These are phyloP conservation scores for Cladorrhinum sp. DNA, from an alignment of 2,329 filamentous ascomycete genomes.

Conservation along the genomic window DNA sequence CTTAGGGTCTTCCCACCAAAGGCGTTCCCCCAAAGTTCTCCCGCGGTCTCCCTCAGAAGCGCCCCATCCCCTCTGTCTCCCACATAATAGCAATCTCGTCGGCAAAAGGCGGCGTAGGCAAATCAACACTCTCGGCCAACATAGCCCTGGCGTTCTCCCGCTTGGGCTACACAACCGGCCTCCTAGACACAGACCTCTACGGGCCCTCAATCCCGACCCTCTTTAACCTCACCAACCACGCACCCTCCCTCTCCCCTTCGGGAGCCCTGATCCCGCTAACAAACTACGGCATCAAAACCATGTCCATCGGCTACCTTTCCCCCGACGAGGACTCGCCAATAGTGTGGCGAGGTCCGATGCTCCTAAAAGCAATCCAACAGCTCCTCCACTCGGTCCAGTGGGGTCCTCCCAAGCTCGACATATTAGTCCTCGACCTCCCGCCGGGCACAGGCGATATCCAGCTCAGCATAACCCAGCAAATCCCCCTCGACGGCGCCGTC, in stretches of 20 bases:
- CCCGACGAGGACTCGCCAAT: slow-evolving; percentile 76
- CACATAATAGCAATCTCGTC: slow-evolving; percentile 97
- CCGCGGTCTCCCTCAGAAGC: slow-evolving; percentile 75
- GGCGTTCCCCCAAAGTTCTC: slow-evolving; percentile 73
- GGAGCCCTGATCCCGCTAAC: slow-evolving; percentile 83
- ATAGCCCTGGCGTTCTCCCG: slow-evolving; percentile 83
- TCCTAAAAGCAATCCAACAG: slow-evolving; percentile 95
- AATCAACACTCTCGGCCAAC: slow-evolving; percentile 88
- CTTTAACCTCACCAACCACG: slow-evolving; percentile 72
- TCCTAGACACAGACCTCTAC: slow-evolving; percentile 95
- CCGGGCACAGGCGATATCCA: slow-evolving; percentile 96
- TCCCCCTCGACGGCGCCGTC: slow-evolving; percentile 80
- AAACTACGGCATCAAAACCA: slow-evolving; percentile 94
- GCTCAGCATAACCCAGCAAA: slow-evolving; percentile 92
- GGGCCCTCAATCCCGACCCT: slow-evolving; percentile 92
- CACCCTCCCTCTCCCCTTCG: slow-evolving; percentile 69
- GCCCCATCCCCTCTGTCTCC: slow-evolving; percentile 76
- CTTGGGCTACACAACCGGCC: slow-evolving; percentile 75
- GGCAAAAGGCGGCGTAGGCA: slow-evolving; percentile 96
- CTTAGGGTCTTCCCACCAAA: slow-evolving; percentile 77
- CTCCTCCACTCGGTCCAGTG: slow-evolving; percentile 93
- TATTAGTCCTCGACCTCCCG: slow-evolving; percentile 86
- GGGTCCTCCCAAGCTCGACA: slow-evolving; percentile 68
- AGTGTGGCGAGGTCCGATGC: slow-evolving; percentile 95
- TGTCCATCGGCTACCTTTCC: slow-evolving; percentile 97